Evolutionary conservation across 2,329 filamentous ascomycete genomes (phyloP).

Genomic region (Colletotrichum agaves): DNA sequence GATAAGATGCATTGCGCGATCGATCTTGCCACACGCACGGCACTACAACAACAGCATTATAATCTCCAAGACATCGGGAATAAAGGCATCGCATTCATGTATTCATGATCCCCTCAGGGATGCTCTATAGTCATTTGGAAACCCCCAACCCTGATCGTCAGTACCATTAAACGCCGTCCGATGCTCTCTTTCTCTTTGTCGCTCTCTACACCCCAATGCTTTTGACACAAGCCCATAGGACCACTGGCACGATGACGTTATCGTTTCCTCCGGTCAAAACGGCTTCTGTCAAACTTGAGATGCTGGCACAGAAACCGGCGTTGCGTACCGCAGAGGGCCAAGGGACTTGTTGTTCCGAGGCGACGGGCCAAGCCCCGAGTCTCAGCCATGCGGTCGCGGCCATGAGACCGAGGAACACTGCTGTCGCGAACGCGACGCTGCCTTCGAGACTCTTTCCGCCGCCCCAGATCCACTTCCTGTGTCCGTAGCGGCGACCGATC

Average conservation of each 20-base stretch:
- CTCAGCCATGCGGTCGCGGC: slow-evolving; percentile 78
- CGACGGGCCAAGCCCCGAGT: slow-evolving; percentile 81
- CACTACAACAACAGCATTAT: too few species aligned
- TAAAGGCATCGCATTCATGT: slow-evolving; percentile 24
- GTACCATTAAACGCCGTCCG: slow-evolving; percentile 27
- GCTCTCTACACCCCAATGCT: slow-evolving; percentile 68
- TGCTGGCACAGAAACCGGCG: slow-evolving; percentile 75
- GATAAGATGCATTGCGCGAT: too few species aligned
- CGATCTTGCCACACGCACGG: too few species aligned
- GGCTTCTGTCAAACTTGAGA: slow-evolving; percentile 92
- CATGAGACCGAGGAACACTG: slow-evolving; percentile 80
- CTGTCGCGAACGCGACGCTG: slow-evolving; percentile 80
- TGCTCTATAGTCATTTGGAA: slow-evolving; percentile 25
- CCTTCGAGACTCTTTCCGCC: slow-evolving; percentile 97
- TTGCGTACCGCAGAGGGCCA: slow-evolving; percentile 77
- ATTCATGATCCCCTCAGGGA: slow-evolving; percentile 23
- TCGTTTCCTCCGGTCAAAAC: slow-evolving; percentile 97
- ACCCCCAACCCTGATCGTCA: neutral
- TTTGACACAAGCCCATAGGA: slow-evolving; percentile 92
- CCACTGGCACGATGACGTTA: slow-evolving; percentile 95
- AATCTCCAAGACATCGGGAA: neutral
- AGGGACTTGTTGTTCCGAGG: slow-evolving; percentile 64
- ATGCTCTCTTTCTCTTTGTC: neutral
- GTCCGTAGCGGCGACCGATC: slow-evolving; percentile 86
- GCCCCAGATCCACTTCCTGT: slow-evolving; percentile 94